Evolutionary conservation across 2,329 filamentous ascomycete genomes (phyloP).

Genomic region (Aureobasidium namibiae): DNA sequence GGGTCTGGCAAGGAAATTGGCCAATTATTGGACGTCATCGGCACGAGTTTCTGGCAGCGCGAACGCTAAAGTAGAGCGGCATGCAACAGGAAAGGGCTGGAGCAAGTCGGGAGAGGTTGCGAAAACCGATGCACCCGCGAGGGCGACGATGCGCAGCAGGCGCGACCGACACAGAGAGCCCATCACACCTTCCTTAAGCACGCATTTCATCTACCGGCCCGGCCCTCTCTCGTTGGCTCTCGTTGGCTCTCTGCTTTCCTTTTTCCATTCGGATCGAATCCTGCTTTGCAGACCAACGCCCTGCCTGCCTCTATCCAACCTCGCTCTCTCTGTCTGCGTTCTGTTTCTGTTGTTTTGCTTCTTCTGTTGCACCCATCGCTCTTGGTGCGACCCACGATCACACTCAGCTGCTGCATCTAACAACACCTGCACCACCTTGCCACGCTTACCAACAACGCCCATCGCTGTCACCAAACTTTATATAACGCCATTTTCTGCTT

Average conservation of each 20-base stretch:
- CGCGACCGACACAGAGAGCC: not conserved
- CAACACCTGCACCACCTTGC: not conserved
- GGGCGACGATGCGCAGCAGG: not conserved
- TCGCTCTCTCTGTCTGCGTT: not conserved
- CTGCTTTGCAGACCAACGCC: not conserved
- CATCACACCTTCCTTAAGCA: not conserved
- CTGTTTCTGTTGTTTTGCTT: not conserved
- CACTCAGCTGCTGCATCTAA: conserved; percentile 1
- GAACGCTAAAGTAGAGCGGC: conserved; percentile 4
- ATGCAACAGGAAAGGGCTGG: conserved; percentile 1
- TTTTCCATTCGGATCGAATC: not conserved
- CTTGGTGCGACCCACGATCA: conserved; percentile 5
- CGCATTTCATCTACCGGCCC: conserved; percentile 3
- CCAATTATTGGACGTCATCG: conserved; percentile 9
- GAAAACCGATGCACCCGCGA: not conserved
- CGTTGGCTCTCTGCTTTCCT: not conserved
- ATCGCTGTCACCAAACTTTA: not conserved
- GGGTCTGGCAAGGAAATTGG: not conserved
- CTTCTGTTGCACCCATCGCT: not conserved
- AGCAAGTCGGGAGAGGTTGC: not conserved
- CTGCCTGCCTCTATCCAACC: not conserved
- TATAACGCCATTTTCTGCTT: not conserved
- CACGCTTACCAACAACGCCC: not conserved
- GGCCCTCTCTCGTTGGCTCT: not conserved
- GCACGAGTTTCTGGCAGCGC: not conserved